Base-by-base conservation (phyloP, 2,329 filamentous ascomycete genomes). In the Pseudogymnoascus sp. region DNA sequence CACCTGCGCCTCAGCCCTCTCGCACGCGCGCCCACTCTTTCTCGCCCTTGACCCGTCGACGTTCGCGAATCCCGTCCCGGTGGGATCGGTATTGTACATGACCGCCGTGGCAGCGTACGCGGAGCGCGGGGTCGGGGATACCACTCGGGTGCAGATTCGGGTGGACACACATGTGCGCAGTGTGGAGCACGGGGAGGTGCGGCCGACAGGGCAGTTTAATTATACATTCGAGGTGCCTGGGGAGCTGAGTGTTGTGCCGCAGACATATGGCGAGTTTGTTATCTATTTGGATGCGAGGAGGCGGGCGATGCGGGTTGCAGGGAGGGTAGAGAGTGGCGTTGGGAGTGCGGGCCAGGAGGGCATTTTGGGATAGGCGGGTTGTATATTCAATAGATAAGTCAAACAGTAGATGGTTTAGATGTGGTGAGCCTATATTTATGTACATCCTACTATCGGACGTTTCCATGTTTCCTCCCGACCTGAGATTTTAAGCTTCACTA, bases 31-130 rank as follows among this genome's bases (percentile, higher is more conserved):
- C 4, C 88, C 88, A 1, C 86, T 82, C 19, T 90, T 90, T 77
- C 77, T 90, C 37, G 86, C 84, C 1, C 79, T 90, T 26, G 88
- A 90, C 66, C 88, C 88, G 0, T 86, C 82, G 60, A 89, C 86
- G 0, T 90, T 90, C 68, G 83, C 89, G 66, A 89, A 89, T 65
- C 86, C 88, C 0, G 88, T 90, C 0, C 88, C 88, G 0, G 88
- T 90, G 0, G 88, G 88, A 37, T 86, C 84, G 60, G 87, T 90
- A 10, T 76, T 90, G 8, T 90, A 90, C 69, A 77, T 89, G 4
- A 87, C 84, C 0, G 86, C 88, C 0, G 86, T 82, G 0, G 83
- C 89, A 1, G 85, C 86, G 0, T 89, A 88, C 69, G 88, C 86
- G 0, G 87, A 90, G 67, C 43, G 50, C 28, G 38, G 61, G 38